phyloP scores from a whole-genome alignment of 371 early-diverging fungal genomes.

The Mucor ambiguus region DNA sequence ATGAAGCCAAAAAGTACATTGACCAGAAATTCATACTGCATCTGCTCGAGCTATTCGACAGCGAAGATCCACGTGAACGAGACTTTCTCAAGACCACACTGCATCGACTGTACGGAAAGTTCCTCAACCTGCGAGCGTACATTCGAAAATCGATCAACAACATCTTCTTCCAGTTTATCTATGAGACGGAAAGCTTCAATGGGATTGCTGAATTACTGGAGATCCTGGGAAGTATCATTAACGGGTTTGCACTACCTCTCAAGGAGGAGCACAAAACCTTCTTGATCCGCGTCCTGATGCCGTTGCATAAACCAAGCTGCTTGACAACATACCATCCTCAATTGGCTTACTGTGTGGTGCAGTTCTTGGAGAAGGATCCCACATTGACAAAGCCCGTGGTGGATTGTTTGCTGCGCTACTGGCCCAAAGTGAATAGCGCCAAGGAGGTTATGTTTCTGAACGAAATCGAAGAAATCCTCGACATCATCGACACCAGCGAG shows the following conservation, averaged over 20 bases:
- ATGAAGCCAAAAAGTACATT: slow-evolving; percentile 65
- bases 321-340: slow-evolving; percentile 93
- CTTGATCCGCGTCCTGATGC: slow-evolving; percentile 86
- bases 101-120: slow-evolving; percentile 98
- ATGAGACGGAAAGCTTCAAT: slow-evolving; percentile 94
- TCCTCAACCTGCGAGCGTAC: slow-evolving; percentile 93
- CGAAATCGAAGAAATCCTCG: slow-evolving; percentile 96
- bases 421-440: slow-evolving; percentile 98
- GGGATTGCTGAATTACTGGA: slow-evolving; percentile 97
- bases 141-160: slow-evolving; percentile 96
- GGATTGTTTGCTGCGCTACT: slow-evolving; percentile 84
- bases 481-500: slow-evolving; percentile 86
- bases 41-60: slow-evolving; percentile 95
- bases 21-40: slow-evolving; percentile 45
- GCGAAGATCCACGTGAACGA: slow-evolving; percentile 97
- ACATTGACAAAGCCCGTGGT: slow-evolving; percentile 87
- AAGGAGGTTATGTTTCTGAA: slow-evolving; percentile 98
- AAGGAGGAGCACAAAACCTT: slow-evolving; percentile 98
- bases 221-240: slow-evolving; percentile 97
- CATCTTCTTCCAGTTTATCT: slow-evolving; percentile 95
- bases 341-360: slow-evolving; percentile 96
- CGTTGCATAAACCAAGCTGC: slow-evolving; percentile 92
- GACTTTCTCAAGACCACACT: slow-evolving; percentile 97
- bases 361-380: slow-evolving; percentile 97
- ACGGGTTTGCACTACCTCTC: slow-evolving; percentile 96